Base-by-base conservation (phyloP, 306 rosid genomes). In the Lotus japonicus region DNA sequence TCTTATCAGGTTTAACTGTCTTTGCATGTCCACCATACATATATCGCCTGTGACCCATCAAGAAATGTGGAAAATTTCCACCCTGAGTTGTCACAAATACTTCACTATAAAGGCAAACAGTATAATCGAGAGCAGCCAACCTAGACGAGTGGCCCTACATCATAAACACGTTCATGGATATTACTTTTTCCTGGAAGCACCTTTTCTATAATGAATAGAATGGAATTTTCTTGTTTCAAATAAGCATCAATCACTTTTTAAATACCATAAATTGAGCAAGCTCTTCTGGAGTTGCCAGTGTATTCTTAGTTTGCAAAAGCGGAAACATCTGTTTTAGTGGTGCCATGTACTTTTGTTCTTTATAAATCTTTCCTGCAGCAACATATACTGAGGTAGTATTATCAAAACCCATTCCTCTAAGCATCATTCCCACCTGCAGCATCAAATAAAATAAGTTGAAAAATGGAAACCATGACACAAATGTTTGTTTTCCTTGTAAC, bases 91-190 rank as follows among this genome's bases (percentile, higher is more conserved):
- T 94, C 72, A 90, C 92, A 79, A 94, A 94, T 39, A 85, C 98
- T 84, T 94, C 98, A 76, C 98, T 94, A 55, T 84, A 87, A 54
- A 94, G 96, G 82, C 98, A 94, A 59, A 90, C 86, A 0, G 94
- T 94, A 81, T 94, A 94, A 82, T 94, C 98, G 81, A 94, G 97
- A 71, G 98, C 97, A 43, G 98, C 98, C 86, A 94, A 82, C 85
- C 98, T 83, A 71, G 98, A 86, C 3, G 81, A 94, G 75, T 88
- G 96, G 75, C 98, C 96, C 98, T 94, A 70, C 89, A 84, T 68
- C 78, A 84, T 66, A 83, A 81, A 72, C 71, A 69, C 49, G 42
- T 11, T 61, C 59, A 51, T 49, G 75, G 72, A 60, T 26, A 53
- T 62, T 57, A 0, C 58, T 41, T 57, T 17, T 43, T 38, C 56